These are phyloP conservation scores for Sporothrix schenckii DNA, from an alignment of 2,329 filamentous ascomycete genomes.

Conservation along the genomic window DNA sequence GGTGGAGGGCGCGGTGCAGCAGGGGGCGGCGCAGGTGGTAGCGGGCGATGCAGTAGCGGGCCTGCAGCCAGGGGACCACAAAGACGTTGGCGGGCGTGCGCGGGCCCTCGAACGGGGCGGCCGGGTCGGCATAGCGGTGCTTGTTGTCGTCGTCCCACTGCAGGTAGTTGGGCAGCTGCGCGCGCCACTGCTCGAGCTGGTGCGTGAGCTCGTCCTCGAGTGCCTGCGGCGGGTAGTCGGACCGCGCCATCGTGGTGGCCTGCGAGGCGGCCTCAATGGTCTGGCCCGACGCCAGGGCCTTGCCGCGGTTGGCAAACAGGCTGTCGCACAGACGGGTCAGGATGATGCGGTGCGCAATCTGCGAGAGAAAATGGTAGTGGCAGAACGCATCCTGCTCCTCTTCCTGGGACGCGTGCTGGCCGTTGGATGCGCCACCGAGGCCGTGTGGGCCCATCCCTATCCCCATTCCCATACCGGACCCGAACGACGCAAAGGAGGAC, in stretches of 20 bases:
- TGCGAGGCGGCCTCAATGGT: slow-evolving; percentile 20
- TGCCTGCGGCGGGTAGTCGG: slow-evolving; percentile 50
- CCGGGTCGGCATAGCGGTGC: slow-evolving; percentile 28
- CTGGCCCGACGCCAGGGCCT: slow-evolving; percentile 31
- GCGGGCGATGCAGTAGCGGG: slow-evolving; percentile 35
- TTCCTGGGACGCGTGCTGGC: slow-evolving; percentile 3
- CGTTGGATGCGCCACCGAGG: background rate
- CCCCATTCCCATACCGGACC: background rate
- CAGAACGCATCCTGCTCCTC: slow-evolving; percentile 51
- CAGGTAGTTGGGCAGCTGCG: slow-evolving; percentile 48
- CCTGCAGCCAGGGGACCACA: slow-evolving; percentile 37
- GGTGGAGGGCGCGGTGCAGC: slow-evolving; percentile 36
- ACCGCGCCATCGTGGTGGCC: slow-evolving; percentile 31
- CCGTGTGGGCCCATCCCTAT: background rate
- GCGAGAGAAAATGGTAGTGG: slow-evolving; percentile 60
- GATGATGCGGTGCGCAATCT: slow-evolving; percentile 59
- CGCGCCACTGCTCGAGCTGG: slow-evolving; percentile 59
- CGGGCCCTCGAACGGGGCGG: background rate
- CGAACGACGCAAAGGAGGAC: slow-evolving; percentile 26
- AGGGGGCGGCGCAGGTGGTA: slow-evolving; percentile 37
- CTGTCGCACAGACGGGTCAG: slow-evolving; percentile 57
- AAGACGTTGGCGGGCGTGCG: slow-evolving; percentile 29
- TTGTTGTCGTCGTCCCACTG: slow-evolving; percentile 34
- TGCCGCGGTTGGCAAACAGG: slow-evolving; percentile 36
- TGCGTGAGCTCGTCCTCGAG: slow-evolving; percentile 57